These are phyloP conservation scores for Sugiyamaella americana DNA, from an alignment of 805 yeast species.

Conservation along the genomic window DNA sequence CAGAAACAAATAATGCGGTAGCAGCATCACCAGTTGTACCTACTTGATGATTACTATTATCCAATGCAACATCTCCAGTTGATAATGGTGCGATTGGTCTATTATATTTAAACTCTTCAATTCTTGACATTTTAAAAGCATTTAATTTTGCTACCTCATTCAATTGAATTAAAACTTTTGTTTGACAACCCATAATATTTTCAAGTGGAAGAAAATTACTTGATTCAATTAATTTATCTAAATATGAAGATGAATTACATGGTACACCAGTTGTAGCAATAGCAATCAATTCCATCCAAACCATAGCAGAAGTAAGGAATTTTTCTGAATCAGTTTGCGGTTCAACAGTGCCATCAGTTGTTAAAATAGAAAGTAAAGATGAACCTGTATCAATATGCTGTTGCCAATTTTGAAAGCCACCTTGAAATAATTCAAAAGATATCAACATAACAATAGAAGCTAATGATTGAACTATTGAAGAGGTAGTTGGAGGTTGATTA, in stretches of 20 bases:
- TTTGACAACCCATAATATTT: slow-evolving; percentile 10
- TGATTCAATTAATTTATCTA: slow-evolving; percentile 2
- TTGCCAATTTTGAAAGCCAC: slow-evolving; percentile 8
- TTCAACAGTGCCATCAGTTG: slow-evolving; percentile 1
- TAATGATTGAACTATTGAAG: neutral
- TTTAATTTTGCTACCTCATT: slow-evolving; percentile 8
- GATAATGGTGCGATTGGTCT: neutral
- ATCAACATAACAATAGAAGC: slow-evolving; percentile 6
- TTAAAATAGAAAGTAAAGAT: slow-evolving; percentile 1
- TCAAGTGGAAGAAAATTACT: slow-evolving; percentile 2
- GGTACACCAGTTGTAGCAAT: slow-evolving; percentile 5
- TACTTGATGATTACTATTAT: neutral
- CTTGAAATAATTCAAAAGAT: slow-evolving; percentile 10
- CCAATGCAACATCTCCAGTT: neutral
- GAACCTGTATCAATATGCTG: slow-evolving; percentile 7
- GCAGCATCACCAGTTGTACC: neutral
- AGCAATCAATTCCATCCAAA: slow-evolving; percentile 12
- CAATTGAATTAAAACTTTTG: slow-evolving; percentile 7
- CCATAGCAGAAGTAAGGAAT: slow-evolving; percentile 5
- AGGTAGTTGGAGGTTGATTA: neutral
- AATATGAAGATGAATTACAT: neutral
- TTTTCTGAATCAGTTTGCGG: slow-evolving; percentile 2
- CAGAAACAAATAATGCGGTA: slow-evolving; percentile 1
- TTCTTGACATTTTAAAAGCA: neutral
- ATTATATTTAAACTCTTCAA: neutral